These are phyloP conservation scores for Hymenoscyphus linearis DNA, from an alignment of 2,329 filamentous ascomycete genomes.

Conservation along the genomic window DNA sequence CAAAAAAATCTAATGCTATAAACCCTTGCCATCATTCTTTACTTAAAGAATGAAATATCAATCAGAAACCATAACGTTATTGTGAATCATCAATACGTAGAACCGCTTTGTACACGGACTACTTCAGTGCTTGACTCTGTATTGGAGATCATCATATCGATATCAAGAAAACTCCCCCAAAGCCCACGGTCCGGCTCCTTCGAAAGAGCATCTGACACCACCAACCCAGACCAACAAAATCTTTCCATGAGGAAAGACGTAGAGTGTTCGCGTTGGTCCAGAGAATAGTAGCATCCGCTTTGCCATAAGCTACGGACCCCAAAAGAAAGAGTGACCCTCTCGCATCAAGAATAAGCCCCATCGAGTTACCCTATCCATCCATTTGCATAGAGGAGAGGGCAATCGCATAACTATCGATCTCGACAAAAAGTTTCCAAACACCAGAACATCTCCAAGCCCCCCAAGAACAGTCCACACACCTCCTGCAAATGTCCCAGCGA, in stretches of 20 bases:
- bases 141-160: conserved; percentile 79
- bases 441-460: conserved; percentile 40
- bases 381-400: conserved; percentile 43
- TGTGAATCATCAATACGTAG: conserved; percentile 40
- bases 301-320: conserved; percentile 49
- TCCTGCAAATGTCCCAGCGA: conserved; percentile 30
- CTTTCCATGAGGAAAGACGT: conserved; percentile 31
- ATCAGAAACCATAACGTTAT: conserved; percentile 48
- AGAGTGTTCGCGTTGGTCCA: conserved; percentile 24
- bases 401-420: conserved; percentile 99
- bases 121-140: conserved; percentile 99
- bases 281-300: conserved; percentile 37
- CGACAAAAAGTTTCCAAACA: conserved; percentile 72
- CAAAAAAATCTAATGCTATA: background rate
- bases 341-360: conserved; percentile 99
- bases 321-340: conserved; percentile 60
- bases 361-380: conserved; percentile 77
- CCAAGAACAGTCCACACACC: conserved; percentile 38
- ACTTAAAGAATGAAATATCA: conserved; percentile 26
- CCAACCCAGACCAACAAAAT: conserved; percentile 27
- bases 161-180: conserved; percentile 30
- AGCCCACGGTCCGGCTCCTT: conserved; percentile 57
- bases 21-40: background rate
- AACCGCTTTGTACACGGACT: conserved; percentile 35
- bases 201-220: conserved; percentile 55